Evolutionary conservation across 305 asterid species (phyloP).

Genomic region (Fraxinus sp.): DNA sequence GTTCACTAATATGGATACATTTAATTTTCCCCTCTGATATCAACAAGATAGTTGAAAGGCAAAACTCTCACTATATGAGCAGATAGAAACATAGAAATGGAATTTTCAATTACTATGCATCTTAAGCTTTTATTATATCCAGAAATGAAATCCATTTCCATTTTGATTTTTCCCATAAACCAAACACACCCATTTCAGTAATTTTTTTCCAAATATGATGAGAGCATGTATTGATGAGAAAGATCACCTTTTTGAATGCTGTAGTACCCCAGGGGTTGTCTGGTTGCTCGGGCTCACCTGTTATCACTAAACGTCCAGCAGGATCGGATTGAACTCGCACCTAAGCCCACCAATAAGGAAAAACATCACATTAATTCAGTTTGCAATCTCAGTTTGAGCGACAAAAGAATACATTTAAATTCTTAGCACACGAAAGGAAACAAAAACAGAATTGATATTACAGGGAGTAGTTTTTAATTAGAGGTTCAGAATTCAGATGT

Average conservation of each 20-base stretch:
- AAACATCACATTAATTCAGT: background rate
- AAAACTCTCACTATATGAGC: background rate
- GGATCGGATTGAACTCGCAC: constrained; percentile 98
- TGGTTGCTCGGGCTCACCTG: constrained; percentile 90
- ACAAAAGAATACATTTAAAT: background rate
- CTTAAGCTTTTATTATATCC: background rate
- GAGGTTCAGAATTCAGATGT: background rate
- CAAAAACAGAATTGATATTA: background rate
- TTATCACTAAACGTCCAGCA: constrained; percentile 86
- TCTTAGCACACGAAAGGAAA: background rate
- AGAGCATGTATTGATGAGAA: background rate
- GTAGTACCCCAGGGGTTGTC: constrained; percentile 95
- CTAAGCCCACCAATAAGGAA: constrained; percentile 36
- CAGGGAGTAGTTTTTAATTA: background rate
- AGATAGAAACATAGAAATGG: background rate
- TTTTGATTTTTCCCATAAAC: background rate
- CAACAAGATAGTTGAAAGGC: background rate
- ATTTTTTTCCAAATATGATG: background rate
- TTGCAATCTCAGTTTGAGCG: background rate
- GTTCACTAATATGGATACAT: background rate
- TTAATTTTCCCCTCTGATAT: background rate
- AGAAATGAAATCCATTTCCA: background rate
- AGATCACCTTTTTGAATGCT: constrained; percentile 71
- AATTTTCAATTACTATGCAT: background rate
- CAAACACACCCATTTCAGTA: background rate